A percentile compares a stretch with the other conserved stretches of the same genome.
Evolutionary conservation across 2,329 filamentous ascomycete species (phyloP).

Genomic region (Penicillium sp.): DNA sequence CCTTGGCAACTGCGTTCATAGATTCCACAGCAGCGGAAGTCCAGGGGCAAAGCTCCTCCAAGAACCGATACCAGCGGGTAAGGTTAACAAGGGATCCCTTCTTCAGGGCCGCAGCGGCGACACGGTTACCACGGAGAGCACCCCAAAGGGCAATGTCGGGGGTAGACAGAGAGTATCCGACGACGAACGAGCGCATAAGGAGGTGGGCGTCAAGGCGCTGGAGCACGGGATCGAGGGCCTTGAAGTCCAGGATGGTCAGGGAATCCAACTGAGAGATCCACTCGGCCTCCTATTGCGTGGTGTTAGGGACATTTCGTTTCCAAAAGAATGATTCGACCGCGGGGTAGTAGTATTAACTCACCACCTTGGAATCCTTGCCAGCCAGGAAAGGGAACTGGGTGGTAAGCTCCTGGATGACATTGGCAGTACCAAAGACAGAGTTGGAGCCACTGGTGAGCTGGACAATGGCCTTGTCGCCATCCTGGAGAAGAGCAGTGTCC

Average conservation of each 20-base stretch:
- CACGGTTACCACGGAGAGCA: conserved; percentile 77
- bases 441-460: conserved; percentile 33
- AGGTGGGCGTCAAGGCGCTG: conserved; percentile 82
- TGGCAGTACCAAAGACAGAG: conserved; percentile 33
- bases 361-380: conserved; percentile 39
- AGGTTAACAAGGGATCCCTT: conserved; percentile 75
- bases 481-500: conserved; percentile 36
- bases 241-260: conserved; percentile 69
- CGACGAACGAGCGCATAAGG: conserved; percentile 79
- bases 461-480: conserved; percentile 37
- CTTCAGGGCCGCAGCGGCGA: conserved; percentile 77
- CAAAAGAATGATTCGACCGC: neutral
- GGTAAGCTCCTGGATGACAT: conserved; percentile 37
- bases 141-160: conserved; percentile 82
- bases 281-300: conserved; percentile 45
- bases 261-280: conserved; percentile 57
- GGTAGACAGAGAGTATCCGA: conserved; percentile 74
- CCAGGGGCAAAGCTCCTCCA: conserved; percentile 80
- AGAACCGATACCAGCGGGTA: conserved; percentile 80
- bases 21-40: conserved; percentile 69
- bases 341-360: conserved; percentile 20
- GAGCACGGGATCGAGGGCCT: conserved; percentile 72
- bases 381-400: conserved; percentile 38
- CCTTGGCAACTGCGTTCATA: conserved; percentile 66
- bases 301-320: neutral